A percentile compares a stretch with the other conserved stretches of the same genome.
These are phyloP conservation scores for Zymoseptoria crescenta DNA, from an alignment of 2,329 filamentous ascomycete genomes.

Conservation along the genomic window DNA sequence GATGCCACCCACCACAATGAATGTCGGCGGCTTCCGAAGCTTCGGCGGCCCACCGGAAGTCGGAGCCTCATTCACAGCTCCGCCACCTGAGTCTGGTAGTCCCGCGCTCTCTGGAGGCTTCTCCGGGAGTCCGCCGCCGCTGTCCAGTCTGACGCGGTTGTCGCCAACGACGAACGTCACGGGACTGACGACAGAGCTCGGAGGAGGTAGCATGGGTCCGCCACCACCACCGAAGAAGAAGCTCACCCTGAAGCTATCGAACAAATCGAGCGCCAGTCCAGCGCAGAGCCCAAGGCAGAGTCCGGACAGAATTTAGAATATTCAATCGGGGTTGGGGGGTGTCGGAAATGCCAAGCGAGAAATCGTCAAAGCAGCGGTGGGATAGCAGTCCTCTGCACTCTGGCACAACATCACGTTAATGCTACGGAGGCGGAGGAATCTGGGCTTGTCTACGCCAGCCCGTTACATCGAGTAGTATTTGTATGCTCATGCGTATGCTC, in stretches of 20 bases:
- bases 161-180: background rate
- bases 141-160: slow-evolving; percentile 10
- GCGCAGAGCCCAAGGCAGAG: background rate
- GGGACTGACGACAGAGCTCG: background rate
- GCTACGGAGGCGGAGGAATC: background rate
- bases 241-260: slow-evolving; percentile 18
- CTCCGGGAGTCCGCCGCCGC: slow-evolving; percentile 9
- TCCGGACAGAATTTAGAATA: background rate
- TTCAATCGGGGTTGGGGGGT: background rate
- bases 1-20: slow-evolving; percentile 7
- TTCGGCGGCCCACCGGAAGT: slow-evolving; percentile 11
- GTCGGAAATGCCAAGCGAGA: background rate
- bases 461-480: background rate
- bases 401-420: background rate
- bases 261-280: background rate
- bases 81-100: slow-evolving; percentile 2
- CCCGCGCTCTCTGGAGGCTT: slow-evolving; percentile 6
- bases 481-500: background rate
- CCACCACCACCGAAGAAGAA: slow-evolving; percentile 20
- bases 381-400: background rate
- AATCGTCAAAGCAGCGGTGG: background rate
- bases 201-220: background rate
- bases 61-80: slow-evolving; percentile 5
- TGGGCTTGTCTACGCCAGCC: background rate
- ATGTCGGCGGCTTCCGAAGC: slow-evolving; percentile 22